phyloP scores from a whole-genome alignment of 176 grass and related monocot genomes.

The Cenchrus americanus region DNA sequence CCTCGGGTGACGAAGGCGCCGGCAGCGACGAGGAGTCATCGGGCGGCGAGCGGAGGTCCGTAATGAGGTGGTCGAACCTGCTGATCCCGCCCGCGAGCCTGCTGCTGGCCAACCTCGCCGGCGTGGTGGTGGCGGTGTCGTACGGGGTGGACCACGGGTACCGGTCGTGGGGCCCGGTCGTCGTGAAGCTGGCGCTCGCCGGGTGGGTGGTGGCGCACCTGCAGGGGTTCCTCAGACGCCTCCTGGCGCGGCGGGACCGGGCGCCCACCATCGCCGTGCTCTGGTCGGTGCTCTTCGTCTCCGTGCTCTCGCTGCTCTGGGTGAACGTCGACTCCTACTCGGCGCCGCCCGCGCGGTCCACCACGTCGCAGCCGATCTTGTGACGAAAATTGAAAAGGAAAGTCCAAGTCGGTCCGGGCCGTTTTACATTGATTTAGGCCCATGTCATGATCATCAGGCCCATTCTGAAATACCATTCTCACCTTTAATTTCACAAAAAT shows the following conservation, averaged over 20 bases:
- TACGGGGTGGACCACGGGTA: conserved; percentile 80
- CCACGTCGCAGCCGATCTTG: conserved; percentile 5
- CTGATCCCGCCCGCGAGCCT: conserved; percentile 65
- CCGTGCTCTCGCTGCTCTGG: conserved; percentile 74
- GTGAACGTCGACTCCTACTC: conserved; percentile 61
- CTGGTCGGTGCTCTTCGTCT: conserved; percentile 77
- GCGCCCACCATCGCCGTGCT: conserved; percentile 79
- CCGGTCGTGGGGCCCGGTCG: conserved; percentile 61
- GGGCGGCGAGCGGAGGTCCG: conserved; percentile 14
- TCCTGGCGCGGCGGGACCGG: conserved; percentile 58
- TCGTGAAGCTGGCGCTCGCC: conserved; percentile 59
- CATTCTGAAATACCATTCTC: neutral
- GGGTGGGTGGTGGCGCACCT: conserved; percentile 84
- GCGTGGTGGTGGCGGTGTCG: conserved; percentile 65
- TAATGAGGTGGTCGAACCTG: conserved; percentile 73
- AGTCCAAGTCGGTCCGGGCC: neutral
- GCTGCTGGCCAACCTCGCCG: conserved; percentile 68
- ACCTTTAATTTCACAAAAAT: no score
- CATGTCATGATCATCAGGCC: neutral
- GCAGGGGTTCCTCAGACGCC: conserved; percentile 70
- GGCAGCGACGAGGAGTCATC: conserved; percentile 42
- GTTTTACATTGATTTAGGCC: neutral
- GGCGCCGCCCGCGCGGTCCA: conserved; percentile 19
- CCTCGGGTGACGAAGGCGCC: conserved; percentile 9
- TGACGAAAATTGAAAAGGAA: conserved; percentile 1